These are phyloP conservation scores for Alternaria sp. DNA, from an alignment of 2,329 filamentous ascomycete species.

Conservation along the genomic window DNA sequence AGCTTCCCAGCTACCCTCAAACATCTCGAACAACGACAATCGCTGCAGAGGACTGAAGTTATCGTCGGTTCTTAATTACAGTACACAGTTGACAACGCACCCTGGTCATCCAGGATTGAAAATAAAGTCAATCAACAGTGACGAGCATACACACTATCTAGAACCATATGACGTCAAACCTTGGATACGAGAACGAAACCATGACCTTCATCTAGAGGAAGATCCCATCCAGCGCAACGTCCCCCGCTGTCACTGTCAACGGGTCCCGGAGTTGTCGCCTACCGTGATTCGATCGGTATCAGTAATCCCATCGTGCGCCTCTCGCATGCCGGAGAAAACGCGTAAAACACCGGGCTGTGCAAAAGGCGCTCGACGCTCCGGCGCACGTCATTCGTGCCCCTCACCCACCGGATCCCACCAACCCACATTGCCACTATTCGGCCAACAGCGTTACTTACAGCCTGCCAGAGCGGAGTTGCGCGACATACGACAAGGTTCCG, in stretches of 20 bases:
- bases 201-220: neutral
- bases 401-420: neutral
- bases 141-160: neutral
- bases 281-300: neutral
- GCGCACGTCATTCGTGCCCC: slow-evolving; percentile 5
- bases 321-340: neutral
- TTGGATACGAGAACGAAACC: neutral
- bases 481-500: neutral
- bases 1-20: neutral
- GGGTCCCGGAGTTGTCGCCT: slow-evolving; percentile 1
- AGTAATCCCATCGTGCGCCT: neutral
- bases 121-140: neutral
- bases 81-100: neutral
- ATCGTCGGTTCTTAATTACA: neutral
- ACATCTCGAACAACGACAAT: slow-evolving; percentile 6
- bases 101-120: neutral
- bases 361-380: slow-evolving; percentile 2
- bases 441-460: neutral
- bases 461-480: neutral
- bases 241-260: slow-evolving; percentile 12
- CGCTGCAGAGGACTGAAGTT: neutral
- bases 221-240: slow-evolving; percentile 8
- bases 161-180: neutral
- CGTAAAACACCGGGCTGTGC: neutral
- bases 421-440: neutral